phyloP scores from a whole-genome alignment of 371 early-diverging fungal species.

The Apophysomyces ossiformis region DNA sequence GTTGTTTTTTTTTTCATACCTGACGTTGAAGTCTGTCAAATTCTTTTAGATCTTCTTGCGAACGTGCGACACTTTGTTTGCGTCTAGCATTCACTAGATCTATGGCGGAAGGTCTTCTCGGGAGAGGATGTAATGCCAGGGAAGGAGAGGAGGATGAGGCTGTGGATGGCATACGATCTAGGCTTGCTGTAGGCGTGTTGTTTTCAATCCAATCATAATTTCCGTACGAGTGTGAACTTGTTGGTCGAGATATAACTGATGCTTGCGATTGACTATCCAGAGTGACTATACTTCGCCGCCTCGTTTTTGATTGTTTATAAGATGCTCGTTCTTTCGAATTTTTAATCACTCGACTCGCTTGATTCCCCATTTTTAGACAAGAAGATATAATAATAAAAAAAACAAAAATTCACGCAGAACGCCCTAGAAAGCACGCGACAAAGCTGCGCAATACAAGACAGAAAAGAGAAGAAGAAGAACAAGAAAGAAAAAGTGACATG shows the following conservation, averaged over 20 bases:
- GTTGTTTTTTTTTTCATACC: slow-evolving; percentile 13
- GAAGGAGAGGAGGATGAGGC: slow-evolving; percentile 4
- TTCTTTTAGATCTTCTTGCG: slow-evolving; percentile 10
- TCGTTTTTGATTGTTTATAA: slow-evolving; percentile 3
- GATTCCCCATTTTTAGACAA: background rate
- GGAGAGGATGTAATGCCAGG: slow-evolving; percentile 4
- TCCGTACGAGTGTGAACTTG: slow-evolving; percentile 5
- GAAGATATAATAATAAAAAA: slow-evolving; percentile 6
- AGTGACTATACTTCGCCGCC: background rate
- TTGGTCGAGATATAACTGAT: slow-evolving; percentile 2
- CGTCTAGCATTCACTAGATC: background rate
- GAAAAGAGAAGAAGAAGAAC: slow-evolving; percentile 6
- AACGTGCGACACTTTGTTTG: slow-evolving; percentile 3
- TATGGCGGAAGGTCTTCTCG: background rate
- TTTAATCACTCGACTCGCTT: slow-evolving; percentile 1
- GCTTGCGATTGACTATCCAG: slow-evolving; percentile 1
- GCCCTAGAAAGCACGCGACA: background rate
- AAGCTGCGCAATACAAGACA: background rate
- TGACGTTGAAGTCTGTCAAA: slow-evolving; percentile 27
- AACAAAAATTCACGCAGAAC: background rate
- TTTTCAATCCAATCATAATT: slow-evolving; percentile 8
- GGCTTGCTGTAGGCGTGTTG: background rate
- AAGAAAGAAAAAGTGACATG: slow-evolving; percentile 10
- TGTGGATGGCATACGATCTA: background rate
- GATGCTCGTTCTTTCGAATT: background rate